phyloP scores from a whole-genome alignment of 805 yeast species.

The Schwanniomyces vanrijiae region DNA sequence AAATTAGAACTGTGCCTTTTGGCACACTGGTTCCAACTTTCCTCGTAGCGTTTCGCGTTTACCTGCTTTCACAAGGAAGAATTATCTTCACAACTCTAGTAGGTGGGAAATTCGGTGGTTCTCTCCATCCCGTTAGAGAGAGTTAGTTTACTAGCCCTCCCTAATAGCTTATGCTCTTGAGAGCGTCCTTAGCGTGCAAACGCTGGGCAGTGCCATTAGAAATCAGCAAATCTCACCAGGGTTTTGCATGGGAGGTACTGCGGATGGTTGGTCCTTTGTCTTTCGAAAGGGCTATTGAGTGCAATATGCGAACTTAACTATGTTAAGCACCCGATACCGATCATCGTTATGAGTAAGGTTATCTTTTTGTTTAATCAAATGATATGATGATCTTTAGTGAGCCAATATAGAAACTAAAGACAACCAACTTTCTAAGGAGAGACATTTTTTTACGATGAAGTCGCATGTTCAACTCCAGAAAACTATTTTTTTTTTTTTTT shows the following conservation, averaged over 20 bases:
- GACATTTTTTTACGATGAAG: neutral
- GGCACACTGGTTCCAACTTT: conserved; percentile 28
- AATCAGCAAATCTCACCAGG: conserved; percentile 26
- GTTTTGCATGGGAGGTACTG: conserved; percentile 52
- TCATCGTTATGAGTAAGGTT: conserved; percentile 50
- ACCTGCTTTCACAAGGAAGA: conserved; percentile 39
- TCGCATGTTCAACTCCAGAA: conserved; percentile 5
- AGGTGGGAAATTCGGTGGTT: conserved; percentile 70
- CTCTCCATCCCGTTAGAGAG: conserved; percentile 43
- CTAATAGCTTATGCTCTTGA: conserved; percentile 43
- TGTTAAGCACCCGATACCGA: conserved; percentile 60
- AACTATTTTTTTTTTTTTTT: neutral
- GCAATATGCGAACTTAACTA: conserved; percentile 54
- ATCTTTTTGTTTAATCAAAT: neutral
- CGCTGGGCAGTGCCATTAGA: conserved; percentile 63
- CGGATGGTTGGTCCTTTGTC: conserved; percentile 52
- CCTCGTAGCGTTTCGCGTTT: conserved; percentile 48
- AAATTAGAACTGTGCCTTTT: conserved; percentile 4
- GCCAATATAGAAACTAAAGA: no score
- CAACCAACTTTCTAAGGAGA: no score
- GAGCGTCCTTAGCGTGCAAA: conserved; percentile 56
- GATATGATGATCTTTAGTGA: no score
- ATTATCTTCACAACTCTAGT: conserved; percentile 15
- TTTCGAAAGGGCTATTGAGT: conserved; percentile 49
- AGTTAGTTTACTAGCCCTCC: neutral